Base-by-base conservation (phyloP, 2,329 filamentous ascomycete species). In the Aspergillus ustus region DNA sequence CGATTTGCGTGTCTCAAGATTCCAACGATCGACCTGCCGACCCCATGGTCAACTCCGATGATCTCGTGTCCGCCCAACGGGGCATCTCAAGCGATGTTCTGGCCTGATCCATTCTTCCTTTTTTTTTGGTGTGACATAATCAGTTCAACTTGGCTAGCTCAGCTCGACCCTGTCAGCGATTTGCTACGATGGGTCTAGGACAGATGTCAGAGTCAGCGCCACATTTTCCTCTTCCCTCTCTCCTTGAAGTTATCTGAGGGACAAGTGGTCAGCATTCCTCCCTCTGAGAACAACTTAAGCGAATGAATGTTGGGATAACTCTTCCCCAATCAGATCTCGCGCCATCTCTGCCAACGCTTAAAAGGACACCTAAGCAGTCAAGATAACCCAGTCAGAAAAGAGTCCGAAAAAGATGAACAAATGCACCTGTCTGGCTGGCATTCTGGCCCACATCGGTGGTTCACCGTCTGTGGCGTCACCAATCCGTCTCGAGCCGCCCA, bases 391-490 rank as follows among this genome's bases (percentile, higher is more conserved):
- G 43, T 28, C 20, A 57, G 45, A 50, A 44, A 43, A 43, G n/a
- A 44, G 50, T 11, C 43, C 17, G 37, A 44, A 57, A 52, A 46
- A 34, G 20, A 60, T 54, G 31, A 58, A 46, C 46, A 54, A 49
- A 59, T 19, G 52, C 48, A 52, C 31, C 48, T 52, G 29, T 48
- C 29, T 50, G 45, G 29, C 44, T 63, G 49, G 40, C 31, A 29
- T 49, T 52, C 54, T 60, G 63, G 56, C 63, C 62, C 65, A 65
- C 51, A 57, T 57, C 43, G 55, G 59, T 46, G 62, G 67, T 65
- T 65, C 61, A 64, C 57, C 55, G 52, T 59, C 55, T 59, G 55
- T 63, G 62, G 64, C 57, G 60, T 48, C 55, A 52, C 51, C 49
- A 43, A 29, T 49, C 43, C 50, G 28, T 59, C 34, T 50, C 28